These are phyloP conservation scores for Leccinellum albellum DNA, from an alignment of 768 basidiomycete genomes.

Conservation along the genomic window DNA sequence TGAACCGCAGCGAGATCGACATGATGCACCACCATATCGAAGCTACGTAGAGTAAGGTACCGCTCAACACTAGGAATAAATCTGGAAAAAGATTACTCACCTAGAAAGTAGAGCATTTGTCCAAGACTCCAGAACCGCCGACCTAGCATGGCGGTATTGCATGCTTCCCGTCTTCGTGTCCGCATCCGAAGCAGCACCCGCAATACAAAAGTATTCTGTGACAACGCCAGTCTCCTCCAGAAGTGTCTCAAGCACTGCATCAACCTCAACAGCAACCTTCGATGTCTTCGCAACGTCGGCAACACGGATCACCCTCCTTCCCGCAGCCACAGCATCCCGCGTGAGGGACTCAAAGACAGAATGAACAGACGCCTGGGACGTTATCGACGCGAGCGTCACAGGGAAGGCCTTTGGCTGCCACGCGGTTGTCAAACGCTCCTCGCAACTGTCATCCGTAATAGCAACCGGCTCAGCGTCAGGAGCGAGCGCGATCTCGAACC, in stretches of 20 bases:
- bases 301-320: constrained; percentile 23
- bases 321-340: constrained; percentile 13
- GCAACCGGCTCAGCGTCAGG: constrained; percentile 25
- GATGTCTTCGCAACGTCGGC: constrained; percentile 22
- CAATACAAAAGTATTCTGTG: constrained; percentile 17
- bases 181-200: constrained; percentile 17
- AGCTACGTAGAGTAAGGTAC: constrained; percentile 1
- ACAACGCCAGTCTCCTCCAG: constrained; percentile 12
- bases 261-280: constrained; percentile 19
- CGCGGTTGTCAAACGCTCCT: constrained; percentile 28
- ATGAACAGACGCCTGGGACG: constrained; percentile 3
- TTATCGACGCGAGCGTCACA: constrained; percentile 7
- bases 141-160: constrained; percentile 10
- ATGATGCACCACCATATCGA: constrained; percentile 22
- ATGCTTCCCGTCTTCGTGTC: constrained; percentile 21
- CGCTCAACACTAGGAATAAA: not conserved
- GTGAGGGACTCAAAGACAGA: constrained; percentile 18
- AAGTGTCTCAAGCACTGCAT: constrained; percentile 13
- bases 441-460: constrained; percentile 24
- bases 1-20: constrained; percentile 21
- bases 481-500: constrained; percentile 33
- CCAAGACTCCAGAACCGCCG: constrained; percentile 21
- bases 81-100: not conserved
- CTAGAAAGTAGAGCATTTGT: constrained; percentile 5
- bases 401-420: constrained; percentile 33